Evolutionary conservation across 768 basidiomycete genomes (phyloP).

Genomic region (Cyclocybe cylindracea): DNA sequence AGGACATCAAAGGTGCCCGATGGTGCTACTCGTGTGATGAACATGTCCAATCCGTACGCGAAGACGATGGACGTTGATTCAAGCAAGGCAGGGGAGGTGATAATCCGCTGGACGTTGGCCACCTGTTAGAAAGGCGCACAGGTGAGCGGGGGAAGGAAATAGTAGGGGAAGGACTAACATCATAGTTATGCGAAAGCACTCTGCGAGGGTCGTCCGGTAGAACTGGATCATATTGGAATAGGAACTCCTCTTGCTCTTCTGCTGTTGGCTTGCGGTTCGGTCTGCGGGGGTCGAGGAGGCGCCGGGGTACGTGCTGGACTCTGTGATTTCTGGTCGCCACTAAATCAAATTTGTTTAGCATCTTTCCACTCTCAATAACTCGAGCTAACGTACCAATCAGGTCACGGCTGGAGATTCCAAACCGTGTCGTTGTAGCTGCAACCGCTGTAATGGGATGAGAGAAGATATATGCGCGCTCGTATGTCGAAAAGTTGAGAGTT

Average conservation of each 20-base stretch:
- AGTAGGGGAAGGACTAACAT: constrained; percentile 26
- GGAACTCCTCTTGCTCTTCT: constrained; percentile 82
- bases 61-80: constrained; percentile 93
- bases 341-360: constrained; percentile 26
- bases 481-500: constrained; percentile 51
- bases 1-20: constrained; percentile 93
- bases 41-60: constrained; percentile 86
- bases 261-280: constrained; percentile 73
- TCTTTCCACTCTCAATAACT: not conserved
- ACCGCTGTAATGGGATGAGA: constrained; percentile 71
- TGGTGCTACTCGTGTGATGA: constrained; percentile 81
- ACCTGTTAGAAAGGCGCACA: constrained; percentile 46
- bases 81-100: constrained; percentile 80
- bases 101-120: constrained; percentile 62
- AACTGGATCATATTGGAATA: constrained; percentile 83
- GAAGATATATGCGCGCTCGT: constrained; percentile 72
- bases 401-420: constrained; percentile 86
- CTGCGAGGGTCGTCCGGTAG: constrained; percentile 67
- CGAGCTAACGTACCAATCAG: constrained; percentile 65
- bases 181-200: constrained; percentile 51
- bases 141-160: not conserved
- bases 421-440: constrained; percentile 79
- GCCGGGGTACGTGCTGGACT: constrained; percentile 71
- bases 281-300: constrained; percentile 80
- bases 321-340: constrained; percentile 79